Percentiles rank a stretch among this genome's conserved stretches.
These are phyloP conservation scores for Aspergillus bombycis DNA, from an alignment of 2,329 filamentous ascomycete species.

Conservation along the genomic window DNA sequence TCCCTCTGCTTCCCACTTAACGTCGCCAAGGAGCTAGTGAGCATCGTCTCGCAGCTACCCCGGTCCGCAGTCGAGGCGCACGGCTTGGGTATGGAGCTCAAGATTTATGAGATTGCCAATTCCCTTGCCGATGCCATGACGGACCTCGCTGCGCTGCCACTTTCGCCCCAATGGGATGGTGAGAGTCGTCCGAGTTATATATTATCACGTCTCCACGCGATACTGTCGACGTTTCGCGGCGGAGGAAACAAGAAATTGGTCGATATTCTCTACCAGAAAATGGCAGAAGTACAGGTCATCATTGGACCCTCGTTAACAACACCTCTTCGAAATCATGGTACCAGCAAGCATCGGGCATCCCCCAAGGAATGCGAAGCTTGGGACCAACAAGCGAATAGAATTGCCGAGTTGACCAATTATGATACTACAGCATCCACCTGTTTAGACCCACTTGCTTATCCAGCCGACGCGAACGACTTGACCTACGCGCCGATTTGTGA, in stretches of 20 bases:
- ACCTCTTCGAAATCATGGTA: neutral
- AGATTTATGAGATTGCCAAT: conserved; percentile 31
- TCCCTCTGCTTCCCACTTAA: conserved; percentile 38
- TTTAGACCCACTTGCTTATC: neutral
- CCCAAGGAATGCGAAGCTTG: neutral
- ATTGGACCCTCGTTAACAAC: conserved; percentile 7
- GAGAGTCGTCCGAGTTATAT: conserved; percentile 27
- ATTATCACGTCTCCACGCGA: conserved; percentile 24
- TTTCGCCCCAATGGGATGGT: conserved; percentile 16
- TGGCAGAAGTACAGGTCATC: conserved; percentile 24
- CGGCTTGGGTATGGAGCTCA: conserved; percentile 49
- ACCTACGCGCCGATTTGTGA: neutral
- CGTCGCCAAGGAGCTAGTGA: conserved; percentile 52
- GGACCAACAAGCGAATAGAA: neutral
- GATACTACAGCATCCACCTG: neutral
- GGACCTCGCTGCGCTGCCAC: conserved; percentile 20
- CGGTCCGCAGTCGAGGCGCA: conserved; percentile 54
- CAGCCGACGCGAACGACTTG: neutral
- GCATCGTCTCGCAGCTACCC: conserved; percentile 48
- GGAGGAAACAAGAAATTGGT: conserved; percentile 26
- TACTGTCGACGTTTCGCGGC: conserved; percentile 26
- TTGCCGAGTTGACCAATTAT: neutral
- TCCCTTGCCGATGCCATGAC: conserved; percentile 30
- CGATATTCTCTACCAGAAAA: conserved; percentile 28
- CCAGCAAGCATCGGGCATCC: neutral